These are phyloP conservation scores for Aspergillus campestris DNA, from an alignment of 495 filamentous ascomycete species.

Conservation along the genomic window DNA sequence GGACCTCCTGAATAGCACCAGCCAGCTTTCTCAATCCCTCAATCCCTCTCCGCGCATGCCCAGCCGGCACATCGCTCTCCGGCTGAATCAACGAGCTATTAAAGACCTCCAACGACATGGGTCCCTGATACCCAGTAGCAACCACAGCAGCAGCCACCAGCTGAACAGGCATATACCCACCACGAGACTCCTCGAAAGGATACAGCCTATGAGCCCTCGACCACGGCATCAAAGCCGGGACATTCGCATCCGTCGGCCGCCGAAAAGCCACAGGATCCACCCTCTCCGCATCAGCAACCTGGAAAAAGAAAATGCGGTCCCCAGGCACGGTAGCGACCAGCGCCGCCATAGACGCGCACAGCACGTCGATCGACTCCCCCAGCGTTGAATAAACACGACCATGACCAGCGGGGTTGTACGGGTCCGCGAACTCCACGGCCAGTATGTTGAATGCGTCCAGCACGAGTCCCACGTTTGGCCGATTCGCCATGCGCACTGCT, in stretches of 20 bases:
- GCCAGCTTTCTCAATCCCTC: slow-evolving; percentile 9
- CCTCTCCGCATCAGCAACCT: slow-evolving; percentile 58
- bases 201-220: slow-evolving; percentile 40
- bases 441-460: slow-evolving; percentile 63
- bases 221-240: slow-evolving; percentile 23
- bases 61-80: slow-evolving; percentile 6
- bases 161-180: slow-evolving; percentile 56
- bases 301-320: slow-evolving; percentile 63
- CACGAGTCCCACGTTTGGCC: slow-evolving; percentile 55
- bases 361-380: slow-evolving; percentile 15
- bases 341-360: slow-evolving; percentile 28
- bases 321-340: slow-evolving; percentile 46
- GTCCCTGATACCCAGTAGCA: slow-evolving; percentile 52
- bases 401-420: slow-evolving; percentile 26
- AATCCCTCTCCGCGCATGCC: slow-evolving; percentile 21
- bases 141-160: slow-evolving; percentile 53
- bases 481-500: slow-evolving; percentile 46
- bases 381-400: slow-evolving; percentile 18
- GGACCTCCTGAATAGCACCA: slow-evolving; percentile 6
- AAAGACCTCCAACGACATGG: slow-evolving; percentile 61
- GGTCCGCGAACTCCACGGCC: slow-evolving; percentile 61
- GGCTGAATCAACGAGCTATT: slow-evolving; percentile 20
- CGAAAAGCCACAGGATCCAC: slow-evolving; percentile 33
- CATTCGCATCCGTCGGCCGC: slow-evolving; percentile 12
- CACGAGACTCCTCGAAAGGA: slow-evolving; percentile 38